Evolutionary conservation across 1,139 yeast species (phyloP), one percentile per base, ranked within the genome.

Genomic region (Kodamaea arcana): DNA sequence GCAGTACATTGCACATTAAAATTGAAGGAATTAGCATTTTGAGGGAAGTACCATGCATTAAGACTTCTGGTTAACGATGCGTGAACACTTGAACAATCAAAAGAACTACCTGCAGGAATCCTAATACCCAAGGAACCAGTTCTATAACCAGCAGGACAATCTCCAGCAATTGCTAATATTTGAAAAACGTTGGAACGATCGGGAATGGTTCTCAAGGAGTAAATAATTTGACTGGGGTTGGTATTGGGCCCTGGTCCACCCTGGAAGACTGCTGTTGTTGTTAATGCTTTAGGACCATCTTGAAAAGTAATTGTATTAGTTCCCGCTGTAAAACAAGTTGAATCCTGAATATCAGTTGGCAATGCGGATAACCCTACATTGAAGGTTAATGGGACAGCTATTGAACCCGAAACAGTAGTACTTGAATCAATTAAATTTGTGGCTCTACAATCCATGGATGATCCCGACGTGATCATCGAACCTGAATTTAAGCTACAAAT

Each of bases 371-470:
- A 42, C 28, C 69, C 69, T 22, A 44, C 39, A 36, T 56, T 55
- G 40, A 60, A 62, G 1, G 54, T 37, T 15, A 62, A 26, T 3
- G 66, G 65, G 24, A 63, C 47, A 5, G 36, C 33, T 6, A 57
- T 42, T 3, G 51, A 32, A 20, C 69, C 69, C 10, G 32, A 26
- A 11, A 50, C 58, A 12, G 30, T 27, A 5, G 49, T 45, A 10
- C 25, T 29, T 0, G 48, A 3, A 1, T 27, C 30, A 7, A 60
- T 47, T 2, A 32, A 30, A 15, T 26, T 22, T 2, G 52, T 26
- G 4, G 50, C 58, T 2, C 49, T 48, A 58, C 69, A 62, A 3
- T 40, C 38, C 8, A 62, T 34, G 27, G 45, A 32, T 4, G 65
- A 56, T 33, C 42, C 56, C 10, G 55, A 36, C 12, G 52, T 51